Evolutionary conservation across 805 yeast genomes (phyloP).

Genomic region (Priceomyces haplophilus): DNA sequence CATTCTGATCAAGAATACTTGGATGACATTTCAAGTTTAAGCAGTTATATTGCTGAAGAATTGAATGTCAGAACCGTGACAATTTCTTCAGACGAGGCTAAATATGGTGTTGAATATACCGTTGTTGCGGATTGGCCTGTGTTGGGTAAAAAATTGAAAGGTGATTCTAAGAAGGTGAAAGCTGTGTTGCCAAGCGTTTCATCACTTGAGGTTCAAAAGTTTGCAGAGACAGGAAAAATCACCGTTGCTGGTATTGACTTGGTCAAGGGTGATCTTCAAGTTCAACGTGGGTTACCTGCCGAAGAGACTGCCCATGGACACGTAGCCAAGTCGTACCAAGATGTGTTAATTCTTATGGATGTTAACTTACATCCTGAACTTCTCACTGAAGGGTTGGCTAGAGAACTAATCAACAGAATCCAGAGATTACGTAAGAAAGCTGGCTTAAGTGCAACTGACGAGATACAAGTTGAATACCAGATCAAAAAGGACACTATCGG

Average conservation of each 20-base stretch:
- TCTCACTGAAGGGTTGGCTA: slow-evolving; percentile 90
- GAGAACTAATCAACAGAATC: slow-evolving; percentile 94
- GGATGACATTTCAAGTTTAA: slow-evolving; percentile 71
- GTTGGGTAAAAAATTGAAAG: slow-evolving; percentile 93
- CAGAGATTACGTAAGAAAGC: slow-evolving; percentile 97
- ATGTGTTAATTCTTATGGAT: slow-evolving; percentile 86
- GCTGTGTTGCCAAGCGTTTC: slow-evolving; percentile 83
- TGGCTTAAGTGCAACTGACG: slow-evolving; percentile 92
- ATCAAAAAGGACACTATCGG: slow-evolving; percentile 63
- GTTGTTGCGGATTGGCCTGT: slow-evolving; percentile 99
- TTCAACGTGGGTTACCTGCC: slow-evolving; percentile 83
- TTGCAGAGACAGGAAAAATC: slow-evolving; percentile 67
- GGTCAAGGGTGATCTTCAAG: slow-evolving; percentile 84
- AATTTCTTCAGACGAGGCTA: slow-evolving; percentile 85
- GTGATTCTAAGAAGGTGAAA: slow-evolving; percentile 90
- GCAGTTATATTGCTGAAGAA: slow-evolving; percentile 82
- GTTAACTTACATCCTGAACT: slow-evolving; percentile 83
- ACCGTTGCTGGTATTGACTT: slow-evolving; percentile 87
- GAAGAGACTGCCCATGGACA: slow-evolving; percentile 62
- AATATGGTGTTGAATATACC: slow-evolving; percentile 86
- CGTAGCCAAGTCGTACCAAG: slow-evolving; percentile 84
- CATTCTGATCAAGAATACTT: slow-evolving; percentile 76
- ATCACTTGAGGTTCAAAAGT: slow-evolving; percentile 78
- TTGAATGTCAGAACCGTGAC: slow-evolving; percentile 85
- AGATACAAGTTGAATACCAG: slow-evolving; percentile 80